Evolutionary conservation across 257 asterid species (phyloP).

Genomic region (Echites panduratus): DNA sequence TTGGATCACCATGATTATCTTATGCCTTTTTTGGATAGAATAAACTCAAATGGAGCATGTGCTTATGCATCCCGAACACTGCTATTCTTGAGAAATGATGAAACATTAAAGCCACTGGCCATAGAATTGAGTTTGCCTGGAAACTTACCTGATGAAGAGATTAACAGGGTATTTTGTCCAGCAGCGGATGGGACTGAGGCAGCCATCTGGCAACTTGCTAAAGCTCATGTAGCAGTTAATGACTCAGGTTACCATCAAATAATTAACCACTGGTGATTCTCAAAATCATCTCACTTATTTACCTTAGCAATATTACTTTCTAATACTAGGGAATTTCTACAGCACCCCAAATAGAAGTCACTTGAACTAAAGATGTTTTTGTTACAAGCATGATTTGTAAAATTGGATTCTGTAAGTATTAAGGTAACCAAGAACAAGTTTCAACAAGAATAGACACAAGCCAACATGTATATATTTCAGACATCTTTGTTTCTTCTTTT

Average conservation of each 20-base stretch:
- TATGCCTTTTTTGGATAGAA: slow-evolving; percentile 34
- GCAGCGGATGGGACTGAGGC: slow-evolving; percentile 38
- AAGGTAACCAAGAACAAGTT: neutral
- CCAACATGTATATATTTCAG: neutral
- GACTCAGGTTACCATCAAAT: slow-evolving; percentile 46
- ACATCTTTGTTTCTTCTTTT: neutral
- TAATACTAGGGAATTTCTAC: neutral
- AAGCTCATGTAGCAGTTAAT: slow-evolving; percentile 46
- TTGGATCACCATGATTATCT: slow-evolving; percentile 52
- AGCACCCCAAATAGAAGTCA: neutral
- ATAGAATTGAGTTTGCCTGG: slow-evolving; percentile 44
- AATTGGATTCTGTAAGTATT: neutral
- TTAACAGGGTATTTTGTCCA: slow-evolving; percentile 35
- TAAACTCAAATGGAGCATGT: slow-evolving; percentile 22
- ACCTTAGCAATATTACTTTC: neutral
- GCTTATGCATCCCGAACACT: slow-evolving; percentile 51
- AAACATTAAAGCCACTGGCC: slow-evolving; percentile 43
- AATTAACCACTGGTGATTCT: slow-evolving; percentile 41
- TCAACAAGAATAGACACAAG: no score
- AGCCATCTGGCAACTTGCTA: slow-evolving; percentile 53
- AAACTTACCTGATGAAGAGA: slow-evolving; percentile 19
- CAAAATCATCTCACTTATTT: neutral
- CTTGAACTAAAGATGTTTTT: neutral
- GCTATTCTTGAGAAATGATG: slow-evolving; percentile 39
- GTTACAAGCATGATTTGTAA: neutral